Evolutionary conservation across 176 grass and related monocot species (phyloP), one percentile per base, ranked within the genome.

Genomic region (Phragmites australis): DNA sequence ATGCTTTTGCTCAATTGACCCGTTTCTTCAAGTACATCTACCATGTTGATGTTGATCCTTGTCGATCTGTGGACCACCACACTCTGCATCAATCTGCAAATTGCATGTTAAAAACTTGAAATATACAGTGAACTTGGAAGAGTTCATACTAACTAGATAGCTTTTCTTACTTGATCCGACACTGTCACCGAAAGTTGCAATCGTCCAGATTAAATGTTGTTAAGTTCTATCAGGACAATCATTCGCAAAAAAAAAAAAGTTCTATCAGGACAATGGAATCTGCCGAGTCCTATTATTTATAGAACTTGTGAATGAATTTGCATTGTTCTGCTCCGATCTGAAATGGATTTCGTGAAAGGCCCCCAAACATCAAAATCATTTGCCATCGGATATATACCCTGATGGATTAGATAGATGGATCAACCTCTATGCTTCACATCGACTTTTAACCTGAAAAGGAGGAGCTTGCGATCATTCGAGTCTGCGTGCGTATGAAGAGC

Each of bases 61-160:
- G 1, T 55, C 21, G 4, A 5, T n/a, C 9, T 32, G n/a, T 10
- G 42, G 12, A 37, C 50, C 50, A 58, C 65, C 50, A 70, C 77
- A n/a, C n/a, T 68, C 1, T 26, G 34, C 16, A 53, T 25, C 4
- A 3, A 27, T 62, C 50, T 43, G 14, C 68, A 88, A 84, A 49
- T 74, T 84, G 60, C 59, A 50, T 79, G 58, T 3, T 79, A 42
- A 51, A 45, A 65, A 5, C n/a, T 49, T 42, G 27, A 74, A 65
- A 72, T 72, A 47, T 21, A 37, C 44, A 27, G n/a, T n/a, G 83
- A 11, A 44, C 49, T 19, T 29, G 8, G 25, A 73, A 49, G 22
- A n/a, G n/a, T n/a, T n/a, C n/a, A n/a, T n/a, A n/a, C n/a, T n/a
- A n/a, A n/a, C n/a, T n/a, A n/a, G n/a, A n/a, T n/a, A n/a, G n/a